These are phyloP conservation scores for Exophiala bonariae DNA, from an alignment of 2,329 filamentous ascomycete genomes.

Conservation along the genomic window DNA sequence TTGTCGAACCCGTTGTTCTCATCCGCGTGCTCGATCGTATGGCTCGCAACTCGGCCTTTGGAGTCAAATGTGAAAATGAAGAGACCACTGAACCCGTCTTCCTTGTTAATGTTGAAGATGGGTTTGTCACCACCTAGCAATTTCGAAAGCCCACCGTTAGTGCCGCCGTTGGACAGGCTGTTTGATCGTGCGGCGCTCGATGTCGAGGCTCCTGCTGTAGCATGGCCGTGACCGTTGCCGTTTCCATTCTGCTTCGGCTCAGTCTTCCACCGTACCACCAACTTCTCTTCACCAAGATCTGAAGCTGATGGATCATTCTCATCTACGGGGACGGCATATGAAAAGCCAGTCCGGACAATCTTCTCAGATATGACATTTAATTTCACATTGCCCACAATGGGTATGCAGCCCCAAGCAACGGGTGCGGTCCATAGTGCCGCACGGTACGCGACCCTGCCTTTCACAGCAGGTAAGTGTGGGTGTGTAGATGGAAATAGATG, in stretches of 20 bases:
- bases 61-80: constrained; percentile 96
- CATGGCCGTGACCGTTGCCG: constrained; percentile 7
- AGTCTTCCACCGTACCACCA: constrained; percentile 89
- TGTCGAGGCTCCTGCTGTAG: constrained; percentile 21
- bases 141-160: constrained; percentile 42
- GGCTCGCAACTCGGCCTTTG: constrained; percentile 77
- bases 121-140: constrained; percentile 54
- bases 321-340: constrained; percentile 34
- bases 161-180: constrained; percentile 25
- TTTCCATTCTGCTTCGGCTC: constrained; percentile 36
- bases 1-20: constrained; percentile 80
- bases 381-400: constrained; percentile 84
- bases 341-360: constrained; percentile 64
- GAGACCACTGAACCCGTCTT: constrained; percentile 74
- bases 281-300: constrained; percentile 62
- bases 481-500: constrained; percentile 64
- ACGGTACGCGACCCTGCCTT: constrained; percentile 84
- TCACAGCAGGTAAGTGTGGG: constrained; percentile 79
- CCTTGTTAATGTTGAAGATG: constrained; percentile 54
- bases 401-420: constrained; percentile 91
- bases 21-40: constrained; percentile 92
- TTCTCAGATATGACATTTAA: constrained; percentile 87
- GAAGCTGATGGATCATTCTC: constrained; percentile 35
- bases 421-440: constrained; percentile 95
- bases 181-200: constrained; percentile 18